Conservation (phyloP, 768 basidiomycete species). For the Roridomyces roridus region DNA sequence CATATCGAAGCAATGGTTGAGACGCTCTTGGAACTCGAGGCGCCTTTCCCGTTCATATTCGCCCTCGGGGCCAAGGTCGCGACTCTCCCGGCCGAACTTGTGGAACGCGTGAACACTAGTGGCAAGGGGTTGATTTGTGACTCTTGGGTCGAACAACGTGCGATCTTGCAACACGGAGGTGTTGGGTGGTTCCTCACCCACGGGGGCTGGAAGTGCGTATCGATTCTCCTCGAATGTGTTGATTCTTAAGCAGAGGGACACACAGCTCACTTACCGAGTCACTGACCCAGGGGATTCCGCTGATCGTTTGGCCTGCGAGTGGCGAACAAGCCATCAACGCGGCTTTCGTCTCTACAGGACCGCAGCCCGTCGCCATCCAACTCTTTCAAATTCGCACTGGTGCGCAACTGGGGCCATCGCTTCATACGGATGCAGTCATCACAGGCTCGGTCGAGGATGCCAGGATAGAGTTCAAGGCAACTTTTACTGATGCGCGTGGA, state of each 20-base stretch:
- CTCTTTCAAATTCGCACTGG: slow-evolving; percentile 11
- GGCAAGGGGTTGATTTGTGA: slow-evolving; percentile 10
- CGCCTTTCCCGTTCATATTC: slow-evolving; percentile 11
- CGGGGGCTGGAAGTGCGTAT: slow-evolving; percentile 11
- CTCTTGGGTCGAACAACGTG: slow-evolving; percentile 3
- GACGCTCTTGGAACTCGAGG: not conserved
- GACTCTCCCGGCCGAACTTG: not conserved
- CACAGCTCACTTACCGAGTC: slow-evolving; percentile 9
- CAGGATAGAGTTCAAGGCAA: slow-evolving; percentile 3
- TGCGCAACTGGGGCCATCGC: slow-evolving; percentile 3
- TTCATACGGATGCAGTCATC: not conserved
- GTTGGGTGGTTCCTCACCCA: slow-evolving; percentile 13
- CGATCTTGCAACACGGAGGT: slow-evolving; percentile 3
- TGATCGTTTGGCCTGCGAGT: slow-evolving; percentile 12
- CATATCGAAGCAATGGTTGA: slow-evolving; percentile 3
- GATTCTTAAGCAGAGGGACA: not conserved
- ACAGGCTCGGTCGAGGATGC: slow-evolving; percentile 12
- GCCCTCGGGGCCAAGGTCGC: not conserved
- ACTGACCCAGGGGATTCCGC: slow-evolving; percentile 6
- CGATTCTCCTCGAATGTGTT: not conserved
- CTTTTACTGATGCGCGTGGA: not conserved
- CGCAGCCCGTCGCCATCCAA: slow-evolving; percentile 12
- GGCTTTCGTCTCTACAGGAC: slow-evolving; percentile 2
- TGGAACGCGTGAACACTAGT: slow-evolving; percentile 9
- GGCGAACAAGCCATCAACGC: slow-evolving; percentile 14